Evolutionary conservation across 164 flowering plant species (phyloP).

Genomic region (Macadamia integrifolia): DNA sequence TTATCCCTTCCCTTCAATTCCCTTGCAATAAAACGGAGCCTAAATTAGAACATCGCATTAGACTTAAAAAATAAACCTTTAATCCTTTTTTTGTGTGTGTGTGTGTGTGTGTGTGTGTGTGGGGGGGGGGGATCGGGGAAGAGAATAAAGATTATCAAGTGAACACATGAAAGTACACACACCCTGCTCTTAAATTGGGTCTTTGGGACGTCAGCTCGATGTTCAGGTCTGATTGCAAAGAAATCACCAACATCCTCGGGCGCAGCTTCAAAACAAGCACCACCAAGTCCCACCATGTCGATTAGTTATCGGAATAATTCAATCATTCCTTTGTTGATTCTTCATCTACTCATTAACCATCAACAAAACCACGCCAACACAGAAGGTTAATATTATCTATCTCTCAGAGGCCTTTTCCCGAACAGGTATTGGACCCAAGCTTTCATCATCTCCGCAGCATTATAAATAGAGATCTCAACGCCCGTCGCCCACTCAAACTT

Average conservation of each 20-base stretch:
- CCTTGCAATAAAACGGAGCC: too few relatives aligned
- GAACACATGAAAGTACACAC: background rate
- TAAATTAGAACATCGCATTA: too few relatives aligned
- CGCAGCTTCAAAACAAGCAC: constrained; percentile 6
- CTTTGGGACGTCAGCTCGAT: constrained; percentile 48
- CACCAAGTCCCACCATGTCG: background rate
- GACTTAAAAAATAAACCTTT: background rate
- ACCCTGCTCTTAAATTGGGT: constrained; percentile 68
- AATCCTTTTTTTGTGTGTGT: too few relatives aligned
- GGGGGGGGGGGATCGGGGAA: too few relatives aligned
- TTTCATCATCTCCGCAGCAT: background rate
- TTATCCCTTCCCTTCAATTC: too few relatives aligned
- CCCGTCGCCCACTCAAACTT: too few relatives aligned
- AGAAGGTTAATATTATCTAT: background rate
- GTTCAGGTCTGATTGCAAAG: constrained; percentile 56
- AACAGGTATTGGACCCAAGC: background rate
- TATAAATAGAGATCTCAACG: too few relatives aligned
- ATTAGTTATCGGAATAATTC: background rate
- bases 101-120: too few relatives aligned
- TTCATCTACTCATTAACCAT: background rate
- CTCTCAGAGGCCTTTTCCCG: too few relatives aligned
- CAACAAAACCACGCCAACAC: background rate
- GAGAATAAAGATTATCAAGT: background rate
- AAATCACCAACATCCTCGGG: constrained; percentile 30
- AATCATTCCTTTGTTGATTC: too few relatives aligned